Base-by-base conservation (phyloP, 306 rosid species). In the Sicyos edulis region DNA sequence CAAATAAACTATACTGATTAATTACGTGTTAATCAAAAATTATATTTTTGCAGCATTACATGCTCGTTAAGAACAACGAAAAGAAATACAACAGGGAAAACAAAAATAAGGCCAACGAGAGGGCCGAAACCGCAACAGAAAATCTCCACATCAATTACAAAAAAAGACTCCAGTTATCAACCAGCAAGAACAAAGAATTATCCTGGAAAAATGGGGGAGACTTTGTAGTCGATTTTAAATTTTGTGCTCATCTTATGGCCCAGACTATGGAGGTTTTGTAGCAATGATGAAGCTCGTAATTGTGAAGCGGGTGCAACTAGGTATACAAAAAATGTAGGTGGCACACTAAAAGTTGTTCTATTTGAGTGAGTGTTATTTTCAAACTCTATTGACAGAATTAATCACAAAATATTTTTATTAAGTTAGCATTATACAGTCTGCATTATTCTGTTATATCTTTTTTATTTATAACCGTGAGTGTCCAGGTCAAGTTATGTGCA, bases 61-160 rank as follows among this genome's bases (percentile, higher is more conserved):
- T 1, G 64, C 64, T 24, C 0, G 42, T 13, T 29, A 26, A 58
- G 42, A 24, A 24, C 3, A 24, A 24, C 26, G 4, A 24, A 58
- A 58, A 58, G 17, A 58, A 6, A 13, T 22, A 57, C 7, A 58
- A 24, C 16, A 26, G 64, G 15, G 42, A n/a, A 58, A 58, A 13
- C 17, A 12, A 29, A 60, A 60, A 7, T 45, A 60, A 14, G 66
- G 45, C 20, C 45, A 60, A 60, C 11, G 32, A 60, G 45, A 60
- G 66, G 40, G 66, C 66, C 29, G 37, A 60, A 60, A 26, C 66
- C 45, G 12, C 20, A 60, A 29, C 66, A 60, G 66, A 16, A 29
- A 60, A 29, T 10, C 66, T 19, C 12, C 32, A 29, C 12, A 60
- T 42, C 66, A 29, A 15, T 29, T 29, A 26, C 45, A 60, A n/a